Evolutionary conservation across 768 basidiomycete species (phyloP).

Genomic region (Pluteus cervinus): DNA sequence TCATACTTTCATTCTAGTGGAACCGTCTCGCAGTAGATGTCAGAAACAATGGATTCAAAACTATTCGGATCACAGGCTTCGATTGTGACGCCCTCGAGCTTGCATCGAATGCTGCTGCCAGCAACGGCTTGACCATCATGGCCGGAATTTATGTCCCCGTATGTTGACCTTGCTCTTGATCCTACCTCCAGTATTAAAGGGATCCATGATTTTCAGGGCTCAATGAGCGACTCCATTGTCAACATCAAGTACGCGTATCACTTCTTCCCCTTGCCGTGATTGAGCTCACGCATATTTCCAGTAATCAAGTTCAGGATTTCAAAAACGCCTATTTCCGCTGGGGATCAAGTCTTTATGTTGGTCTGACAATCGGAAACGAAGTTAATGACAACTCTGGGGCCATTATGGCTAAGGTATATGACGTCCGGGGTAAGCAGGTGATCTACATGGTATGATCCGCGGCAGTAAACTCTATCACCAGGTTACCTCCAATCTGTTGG

Average conservation of each 20-base stretch:
- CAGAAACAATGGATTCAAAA: slow-evolving; percentile 22
- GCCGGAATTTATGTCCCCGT: slow-evolving; percentile 29
- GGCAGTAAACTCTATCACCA: slow-evolving; percentile 7
- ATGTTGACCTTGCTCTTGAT: slow-evolving; percentile 2
- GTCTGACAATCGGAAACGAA: slow-evolving; percentile 33
- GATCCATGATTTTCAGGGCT: slow-evolving; percentile 15
- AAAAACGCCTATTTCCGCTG: slow-evolving; percentile 23
- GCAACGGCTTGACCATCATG: slow-evolving; percentile 22
- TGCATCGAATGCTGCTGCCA: slow-evolving; percentile 27
- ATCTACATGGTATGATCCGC: background rate
- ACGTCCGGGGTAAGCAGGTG: slow-evolving; percentile 24
- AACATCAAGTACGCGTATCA: slow-evolving; percentile 22
- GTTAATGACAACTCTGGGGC: slow-evolving; percentile 23
- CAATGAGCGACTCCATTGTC: slow-evolving; percentile 18
- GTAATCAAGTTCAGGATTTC: slow-evolving; percentile 30
- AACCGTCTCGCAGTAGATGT: slow-evolving; percentile 24
- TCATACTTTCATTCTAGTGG: no score
- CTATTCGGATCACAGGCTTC: slow-evolving; percentile 29
- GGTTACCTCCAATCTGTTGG: slow-evolving; percentile 27
- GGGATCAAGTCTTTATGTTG: slow-evolving; percentile 25
- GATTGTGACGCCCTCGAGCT: slow-evolving; percentile 29
- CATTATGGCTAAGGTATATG: slow-evolving; percentile 29
- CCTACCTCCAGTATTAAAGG: background rate
- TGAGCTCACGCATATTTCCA: slow-evolving; percentile 8
- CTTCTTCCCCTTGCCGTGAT: background rate